Conservation (phyloP, 1,284 basidiomycete genomes). For the Tilletia walkeri region DNA sequence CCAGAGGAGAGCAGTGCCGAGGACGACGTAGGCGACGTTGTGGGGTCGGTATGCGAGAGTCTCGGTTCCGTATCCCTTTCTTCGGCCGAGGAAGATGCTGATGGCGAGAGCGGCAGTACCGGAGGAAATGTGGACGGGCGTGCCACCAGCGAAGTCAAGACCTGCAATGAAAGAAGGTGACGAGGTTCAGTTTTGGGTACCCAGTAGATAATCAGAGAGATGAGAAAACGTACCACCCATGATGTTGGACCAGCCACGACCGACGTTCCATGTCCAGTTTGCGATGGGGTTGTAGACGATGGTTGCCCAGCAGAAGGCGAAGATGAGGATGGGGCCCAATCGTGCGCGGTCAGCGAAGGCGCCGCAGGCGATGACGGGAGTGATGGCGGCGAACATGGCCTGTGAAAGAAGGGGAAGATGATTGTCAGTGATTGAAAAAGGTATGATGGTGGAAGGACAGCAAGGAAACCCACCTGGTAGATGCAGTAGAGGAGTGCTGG, state of each 20-base stretch:
- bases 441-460: background rate
- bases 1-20: conserved; percentile 59
- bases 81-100: conserved; percentile 56
- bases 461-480: background rate
- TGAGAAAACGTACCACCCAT: conserved; percentile 35
- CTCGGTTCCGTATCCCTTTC: conserved; percentile 58
- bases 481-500: conserved; percentile 24
- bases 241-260: conserved; percentile 49
- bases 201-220: background rate
- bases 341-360: conserved; percentile 87
- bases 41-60: conserved; percentile 57
- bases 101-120: conserved; percentile 55
- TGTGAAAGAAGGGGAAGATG: conserved; percentile 82
- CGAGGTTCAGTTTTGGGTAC: too few species aligned
- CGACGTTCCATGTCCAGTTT: conserved; percentile 38
- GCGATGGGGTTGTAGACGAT: conserved; percentile 69
- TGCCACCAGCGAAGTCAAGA: conserved; percentile 58
- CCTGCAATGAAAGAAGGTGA: conserved; percentile 18
- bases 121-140: conserved; percentile 58
- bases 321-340: conserved; percentile 77
- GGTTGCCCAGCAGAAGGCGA: conserved; percentile 83
- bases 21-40: conserved; percentile 56
- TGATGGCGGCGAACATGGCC: conserved; percentile 76
- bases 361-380: conserved; percentile 72
- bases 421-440: background rate